Conservation (phyloP, 495 filamentous ascomycete species). For the Penicillium coprophilum region DNA sequence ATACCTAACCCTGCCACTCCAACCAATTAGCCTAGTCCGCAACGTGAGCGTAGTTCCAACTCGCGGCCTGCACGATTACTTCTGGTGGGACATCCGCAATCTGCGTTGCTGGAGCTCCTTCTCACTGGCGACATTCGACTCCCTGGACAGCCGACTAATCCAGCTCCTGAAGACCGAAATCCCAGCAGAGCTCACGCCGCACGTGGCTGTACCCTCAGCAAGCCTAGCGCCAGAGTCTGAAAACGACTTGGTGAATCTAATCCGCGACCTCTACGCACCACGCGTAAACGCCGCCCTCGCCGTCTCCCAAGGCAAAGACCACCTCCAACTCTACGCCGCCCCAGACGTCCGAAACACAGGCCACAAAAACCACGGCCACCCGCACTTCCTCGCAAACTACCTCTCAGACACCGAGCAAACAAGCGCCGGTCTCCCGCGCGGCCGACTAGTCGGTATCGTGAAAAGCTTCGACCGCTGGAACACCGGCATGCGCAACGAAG, state of each 20-base stretch:
- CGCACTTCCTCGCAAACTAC: conserved; percentile 69
- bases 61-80: conserved; percentile 72
- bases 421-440: conserved; percentile 67
- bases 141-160: conserved; percentile 65
- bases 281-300: conserved; percentile 77
- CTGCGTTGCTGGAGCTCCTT: conserved; percentile 79
- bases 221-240: conserved; percentile 72
- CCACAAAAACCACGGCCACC: conserved; percentile 53
- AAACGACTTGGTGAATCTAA: conserved; percentile 64
- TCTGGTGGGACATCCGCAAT: conserved; percentile 94
- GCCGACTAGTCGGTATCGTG: conserved; percentile 81
- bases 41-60: conserved; percentile 69
- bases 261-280: conserved; percentile 67
- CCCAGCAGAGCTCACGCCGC: conserved; percentile 60
- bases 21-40: conserved; percentile 76
- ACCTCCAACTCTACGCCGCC: conserved; percentile 56
- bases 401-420: conserved; percentile 69
- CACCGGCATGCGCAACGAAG: conserved; percentile 83
- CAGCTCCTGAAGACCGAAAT: conserved; percentile 72
- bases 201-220: conserved; percentile 48
- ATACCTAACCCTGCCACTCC: conserved; percentile 77
- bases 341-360: conserved; percentile 53
- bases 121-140: conserved; percentile 66
- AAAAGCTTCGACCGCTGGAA: conserved; percentile 93
- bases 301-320: conserved; percentile 61